Evolutionary conservation across 208 protist genomes (phyloP), one percentile per base, ranked within the genome.

Genomic region (Leishmania martiniquensis): DNA sequence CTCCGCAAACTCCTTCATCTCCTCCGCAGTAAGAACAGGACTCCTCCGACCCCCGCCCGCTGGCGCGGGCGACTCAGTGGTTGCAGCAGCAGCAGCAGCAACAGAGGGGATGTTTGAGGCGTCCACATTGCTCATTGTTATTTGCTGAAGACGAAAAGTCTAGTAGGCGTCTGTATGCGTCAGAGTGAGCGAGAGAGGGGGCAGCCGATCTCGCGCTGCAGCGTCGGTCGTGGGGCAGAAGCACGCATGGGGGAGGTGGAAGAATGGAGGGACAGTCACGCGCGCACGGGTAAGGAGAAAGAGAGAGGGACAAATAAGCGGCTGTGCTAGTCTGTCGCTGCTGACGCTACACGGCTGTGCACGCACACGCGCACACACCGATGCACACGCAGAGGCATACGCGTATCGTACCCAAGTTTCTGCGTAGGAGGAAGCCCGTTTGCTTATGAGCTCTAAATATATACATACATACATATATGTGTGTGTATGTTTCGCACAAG

Each of bases 21-120:
- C 84, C 25, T 81, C 85, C 1, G 85, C 34, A 0, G 85, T 84
- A 32, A 83, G 78, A 4, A 77, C 29, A 6, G 75, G 72, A 44
- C 73, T 72, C 67, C 69, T 76, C 70, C 68, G 49, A 63, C 29
- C 20, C 55, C 62, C 54, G 12, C 6, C 55, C 12, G 25, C n/a
- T 47, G 17, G 67, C 22, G 15, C 45, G 13, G 15, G 15, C 44
- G n/a, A n/a, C n/a, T n/a, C n/a, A 39, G 32, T 15, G 9, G 45
- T 55, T 2, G 44, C 32, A 13, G 3, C 44, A 20, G 47, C 17
- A 20, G 47, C n/a, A 49, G 67, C 29, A 39, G 63, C 39, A 15
- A 4, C 12, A 39, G 67, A 54, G 67, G 47, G 20, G 37, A 17
- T 1, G 1, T 34, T 39, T 39, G 67, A 51, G 47, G 42, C 32